phyloP scores from a whole-genome alignment of 352 stramenopile genomes.

The Globisporangium abappressorium region DNA sequence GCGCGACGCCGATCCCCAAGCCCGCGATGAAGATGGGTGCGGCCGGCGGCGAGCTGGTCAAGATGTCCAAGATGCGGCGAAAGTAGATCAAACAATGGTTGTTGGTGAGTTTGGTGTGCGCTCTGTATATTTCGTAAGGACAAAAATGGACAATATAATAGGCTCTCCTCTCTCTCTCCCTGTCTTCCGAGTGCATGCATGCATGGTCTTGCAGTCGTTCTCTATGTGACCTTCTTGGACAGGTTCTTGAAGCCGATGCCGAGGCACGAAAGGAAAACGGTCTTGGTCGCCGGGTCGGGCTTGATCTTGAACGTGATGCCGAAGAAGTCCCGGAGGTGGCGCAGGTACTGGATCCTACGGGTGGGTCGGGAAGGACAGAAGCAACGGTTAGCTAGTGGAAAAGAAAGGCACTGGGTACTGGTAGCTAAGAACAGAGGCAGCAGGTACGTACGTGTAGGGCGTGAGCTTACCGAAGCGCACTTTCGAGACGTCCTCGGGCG shows the following conservation, averaged over 20 bases:
- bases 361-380: neutral
- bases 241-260: constrained; percentile 96
- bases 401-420: neutral
- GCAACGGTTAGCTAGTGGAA: neutral
- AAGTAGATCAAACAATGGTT: constrained; percentile 35
- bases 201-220: neutral
- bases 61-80: constrained; percentile 59
- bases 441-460: constrained; percentile 59
- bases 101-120: constrained; percentile 2
- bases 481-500: constrained; percentile 97
- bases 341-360: constrained; percentile 82
- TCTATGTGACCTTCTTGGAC: constrained; percentile 93
- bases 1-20: constrained; percentile 65
- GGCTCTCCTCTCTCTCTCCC: neutral
- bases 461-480: constrained; percentile 89
- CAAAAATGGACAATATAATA: constrained; percentile 3
- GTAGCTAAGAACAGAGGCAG: neutral
- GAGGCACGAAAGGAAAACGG: constrained; percentile 92
- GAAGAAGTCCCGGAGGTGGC: constrained; percentile 91
- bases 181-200: neutral
- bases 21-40: constrained; percentile 73
- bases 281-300: constrained; percentile 83
- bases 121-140: neutral
- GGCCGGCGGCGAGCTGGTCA: constrained; percentile 40
- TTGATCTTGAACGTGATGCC: constrained; percentile 94